These are phyloP conservation scores for Carex cristatella DNA, from an alignment of 176 grass and related monocot genomes.

Conservation along the genomic window DNA sequence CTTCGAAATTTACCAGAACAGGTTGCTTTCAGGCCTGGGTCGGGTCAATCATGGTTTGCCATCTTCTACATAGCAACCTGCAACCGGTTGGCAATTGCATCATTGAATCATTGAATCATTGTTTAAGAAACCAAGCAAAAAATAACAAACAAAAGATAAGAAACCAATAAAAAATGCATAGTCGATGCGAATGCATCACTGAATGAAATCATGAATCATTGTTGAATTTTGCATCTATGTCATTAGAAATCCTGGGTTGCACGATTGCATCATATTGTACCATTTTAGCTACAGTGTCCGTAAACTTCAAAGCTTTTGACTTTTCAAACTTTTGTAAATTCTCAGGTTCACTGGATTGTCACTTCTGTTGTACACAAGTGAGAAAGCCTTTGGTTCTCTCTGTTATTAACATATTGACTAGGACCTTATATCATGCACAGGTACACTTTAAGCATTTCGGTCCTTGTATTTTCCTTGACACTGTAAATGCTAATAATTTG, in stretches of 20 bases:
- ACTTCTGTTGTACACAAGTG: slow-evolving; percentile 5
- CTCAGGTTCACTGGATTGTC: slow-evolving; percentile 20
- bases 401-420: not conserved
- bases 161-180: not conserved
- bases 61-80: not conserved
- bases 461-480: not conserved
- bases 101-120: no score
- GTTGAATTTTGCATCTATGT: slow-evolving; percentile 3
- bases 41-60: not conserved
- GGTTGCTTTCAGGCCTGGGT: not conserved
- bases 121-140: not conserved
- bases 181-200: not conserved
- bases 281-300: not conserved
- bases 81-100: not conserved
- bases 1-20: not conserved
- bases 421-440: not conserved
- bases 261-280: not conserved
- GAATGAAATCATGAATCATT: not conserved
- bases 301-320: not conserved
- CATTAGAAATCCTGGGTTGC: not conserved
- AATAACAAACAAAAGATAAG: not conserved
- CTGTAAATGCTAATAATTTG: not conserved
- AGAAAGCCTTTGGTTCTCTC: not conserved
- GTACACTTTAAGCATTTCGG: not conserved
- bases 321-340: not conserved